Conservation (phyloP, 306 rosid genomes). For the Alnus rubra region DNA sequence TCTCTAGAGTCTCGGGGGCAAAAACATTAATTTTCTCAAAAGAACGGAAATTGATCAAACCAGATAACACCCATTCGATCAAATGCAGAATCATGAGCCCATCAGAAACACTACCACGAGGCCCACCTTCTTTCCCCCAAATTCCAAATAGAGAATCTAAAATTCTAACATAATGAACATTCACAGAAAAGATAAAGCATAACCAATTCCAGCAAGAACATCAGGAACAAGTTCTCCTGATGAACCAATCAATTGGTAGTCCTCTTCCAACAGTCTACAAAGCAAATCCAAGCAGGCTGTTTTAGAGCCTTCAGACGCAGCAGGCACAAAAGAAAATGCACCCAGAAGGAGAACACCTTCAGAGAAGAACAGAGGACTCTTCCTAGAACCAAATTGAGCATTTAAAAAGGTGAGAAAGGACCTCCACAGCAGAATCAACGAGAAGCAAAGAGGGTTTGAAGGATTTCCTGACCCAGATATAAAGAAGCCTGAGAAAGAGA, state of each 20-base stretch:
- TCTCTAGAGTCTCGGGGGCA: conserved; percentile 41
- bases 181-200: conserved; percentile 67
- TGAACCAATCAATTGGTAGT: conserved; percentile 41
- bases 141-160: conserved; percentile 62
- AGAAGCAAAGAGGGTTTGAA: conserved; percentile 50
- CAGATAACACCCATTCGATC: conserved; percentile 71
- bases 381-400: conserved; percentile 36
- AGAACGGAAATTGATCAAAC: conserved; percentile 46
- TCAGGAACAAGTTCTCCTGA: conserved; percentile 46
- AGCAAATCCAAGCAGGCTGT: conserved; percentile 52
- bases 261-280: conserved; percentile 40
- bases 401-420: conserved; percentile 37
- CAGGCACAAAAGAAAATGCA: conserved; percentile 54
- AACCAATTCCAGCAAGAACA: conserved; percentile 84
- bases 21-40: conserved; percentile 44
- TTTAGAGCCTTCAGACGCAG: conserved; percentile 52
- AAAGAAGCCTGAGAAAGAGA: conserved; percentile 61
- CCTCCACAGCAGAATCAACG: conserved; percentile 48
- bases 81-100: conserved; percentile 80
- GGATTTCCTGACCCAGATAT: conserved; percentile 77
- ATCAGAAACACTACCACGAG: conserved; percentile 46
- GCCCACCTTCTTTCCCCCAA: conserved; percentile 61
- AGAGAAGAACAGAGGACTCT: conserved; percentile 43
- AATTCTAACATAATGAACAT: conserved; percentile 41
- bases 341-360: conserved; percentile 65